Evolutionary conservation across 2,329 filamentous ascomycete species (phyloP).

Genomic region (Lasiodiplodia hormozganensis): DNA sequence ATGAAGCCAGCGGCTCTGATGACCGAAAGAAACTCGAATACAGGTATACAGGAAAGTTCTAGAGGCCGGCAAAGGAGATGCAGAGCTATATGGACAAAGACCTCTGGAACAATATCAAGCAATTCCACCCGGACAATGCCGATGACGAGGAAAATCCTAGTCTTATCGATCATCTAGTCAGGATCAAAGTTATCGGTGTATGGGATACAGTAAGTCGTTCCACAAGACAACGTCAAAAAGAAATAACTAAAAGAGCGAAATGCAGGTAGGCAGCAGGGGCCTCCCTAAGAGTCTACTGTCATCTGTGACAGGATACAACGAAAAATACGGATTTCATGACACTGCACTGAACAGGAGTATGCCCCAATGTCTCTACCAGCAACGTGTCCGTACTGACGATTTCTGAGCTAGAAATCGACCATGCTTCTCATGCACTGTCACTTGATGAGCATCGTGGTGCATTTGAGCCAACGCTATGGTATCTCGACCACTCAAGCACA

Average conservation of each 20-base stretch:
- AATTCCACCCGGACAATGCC: neutral
- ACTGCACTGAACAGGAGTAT: constrained; percentile 7
- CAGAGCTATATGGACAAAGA: neutral
- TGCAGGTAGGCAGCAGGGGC: constrained; percentile 22
- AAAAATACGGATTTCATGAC: constrained; percentile 24
- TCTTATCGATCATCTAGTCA: constrained; percentile 13
- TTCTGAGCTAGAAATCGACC: constrained; percentile 46
- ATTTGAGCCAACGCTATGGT: constrained; percentile 62
- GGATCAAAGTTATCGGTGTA: constrained; percentile 54
- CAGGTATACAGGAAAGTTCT: neutral
- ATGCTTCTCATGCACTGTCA: constrained; percentile 63
- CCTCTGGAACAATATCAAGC: neutral
- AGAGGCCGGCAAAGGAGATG: neutral
- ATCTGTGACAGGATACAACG: constrained; percentile 17
- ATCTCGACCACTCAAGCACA: constrained; percentile 38
- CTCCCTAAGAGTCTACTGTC: neutral
- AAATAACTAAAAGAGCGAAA: constrained; percentile 34
- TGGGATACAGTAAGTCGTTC: constrained; percentile 55
- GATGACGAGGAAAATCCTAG: neutral
- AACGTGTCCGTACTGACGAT: neutral
- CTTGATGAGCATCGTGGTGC: constrained; percentile 60
- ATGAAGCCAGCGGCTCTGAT: neutral
- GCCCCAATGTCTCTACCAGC: neutral
- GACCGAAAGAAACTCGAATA: neutral
- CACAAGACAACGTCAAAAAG: neutral